phyloP scores from a whole-genome alignment of 768 basidiomycete species.

The Suillus fuscotomentosus region DNA sequence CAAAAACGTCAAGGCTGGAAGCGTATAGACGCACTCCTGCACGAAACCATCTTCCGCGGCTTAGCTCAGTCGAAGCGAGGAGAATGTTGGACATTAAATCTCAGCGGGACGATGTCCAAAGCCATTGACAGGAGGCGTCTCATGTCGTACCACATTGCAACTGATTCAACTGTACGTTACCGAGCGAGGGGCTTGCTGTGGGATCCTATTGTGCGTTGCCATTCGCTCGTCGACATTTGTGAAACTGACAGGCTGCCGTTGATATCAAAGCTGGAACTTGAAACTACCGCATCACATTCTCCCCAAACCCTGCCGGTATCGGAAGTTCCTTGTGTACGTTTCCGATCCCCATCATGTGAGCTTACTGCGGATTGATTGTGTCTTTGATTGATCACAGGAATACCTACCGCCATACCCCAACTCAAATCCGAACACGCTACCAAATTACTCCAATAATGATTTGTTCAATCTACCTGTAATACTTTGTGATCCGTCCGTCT shows the following conservation, averaged over 20 bases:
- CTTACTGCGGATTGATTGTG: neutral
- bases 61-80: slow-evolving; percentile 37
- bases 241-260: neutral
- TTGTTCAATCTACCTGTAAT: neutral
- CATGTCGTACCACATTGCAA: neutral
- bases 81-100: slow-evolving; percentile 34
- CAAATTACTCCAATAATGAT: too few species aligned
- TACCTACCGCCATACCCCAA: neutral
- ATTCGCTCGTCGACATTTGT: neutral
- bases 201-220: neutral
- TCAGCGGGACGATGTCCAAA: slow-evolving; percentile 10
- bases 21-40: slow-evolving; percentile 54
- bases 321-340: neutral
- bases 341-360: neutral
- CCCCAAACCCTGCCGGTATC: fast-evolving
- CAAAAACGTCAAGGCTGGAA: slow-evolving; percentile 48
- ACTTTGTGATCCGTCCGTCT: neutral
- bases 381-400: neutral
- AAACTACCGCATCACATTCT: neutral
- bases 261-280: neutral
- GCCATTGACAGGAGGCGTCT: neutral
- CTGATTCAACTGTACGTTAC: neutral
- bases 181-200: fast-evolving
- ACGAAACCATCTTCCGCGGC: slow-evolving; percentile 53
- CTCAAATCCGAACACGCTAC: too few species aligned